Evolutionary conservation across 192 early-diverging fungal genomes (phyloP).

Genomic region (Podochytrium sp.): DNA sequence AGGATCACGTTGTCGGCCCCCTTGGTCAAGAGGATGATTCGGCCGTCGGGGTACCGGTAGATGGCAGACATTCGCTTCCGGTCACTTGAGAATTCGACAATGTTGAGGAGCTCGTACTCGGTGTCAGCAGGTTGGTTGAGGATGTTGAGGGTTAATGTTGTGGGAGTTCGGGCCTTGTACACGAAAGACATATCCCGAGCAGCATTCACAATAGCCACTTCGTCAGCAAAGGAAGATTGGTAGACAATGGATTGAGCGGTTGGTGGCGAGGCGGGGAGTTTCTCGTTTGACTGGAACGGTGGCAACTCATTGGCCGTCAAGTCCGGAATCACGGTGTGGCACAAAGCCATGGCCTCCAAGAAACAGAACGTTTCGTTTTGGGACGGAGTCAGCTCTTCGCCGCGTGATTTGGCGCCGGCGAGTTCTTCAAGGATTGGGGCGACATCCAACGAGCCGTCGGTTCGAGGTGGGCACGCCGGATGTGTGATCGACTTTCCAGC

Average conservation of each 20-base stretch:
- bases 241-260: conserved; percentile 59
- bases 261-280: conserved; percentile 47
- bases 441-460: conserved; percentile 17
- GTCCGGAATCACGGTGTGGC: conserved; percentile 82
- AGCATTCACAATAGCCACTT: conserved; percentile 79
- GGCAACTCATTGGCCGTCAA: conserved; percentile 38
- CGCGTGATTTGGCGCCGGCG: neutral
- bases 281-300: conserved; percentile 8
- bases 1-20: conserved; percentile 49
- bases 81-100: conserved; percentile 43
- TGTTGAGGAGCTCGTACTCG: conserved; percentile 34
- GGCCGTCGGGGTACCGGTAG: conserved; percentile 39
- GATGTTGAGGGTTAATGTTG: conserved; percentile 27
- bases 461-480: conserved; percentile 26
- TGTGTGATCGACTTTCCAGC: conserved; percentile 31
- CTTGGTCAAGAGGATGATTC: conserved; percentile 43
- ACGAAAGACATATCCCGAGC: conserved; percentile 73
- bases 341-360: conserved; percentile 78
- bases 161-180: conserved; percentile 34
- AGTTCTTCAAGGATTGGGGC: conserved; percentile 26
- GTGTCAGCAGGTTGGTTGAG: conserved; percentile 30
- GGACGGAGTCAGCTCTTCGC: neutral
- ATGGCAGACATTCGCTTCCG: conserved; percentile 49
- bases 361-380: conserved; percentile 57
- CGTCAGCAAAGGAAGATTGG: conserved; percentile 84